phyloP scores from a whole-genome alignment of 805 yeast species.

The Starmerella roubikii region DNA sequence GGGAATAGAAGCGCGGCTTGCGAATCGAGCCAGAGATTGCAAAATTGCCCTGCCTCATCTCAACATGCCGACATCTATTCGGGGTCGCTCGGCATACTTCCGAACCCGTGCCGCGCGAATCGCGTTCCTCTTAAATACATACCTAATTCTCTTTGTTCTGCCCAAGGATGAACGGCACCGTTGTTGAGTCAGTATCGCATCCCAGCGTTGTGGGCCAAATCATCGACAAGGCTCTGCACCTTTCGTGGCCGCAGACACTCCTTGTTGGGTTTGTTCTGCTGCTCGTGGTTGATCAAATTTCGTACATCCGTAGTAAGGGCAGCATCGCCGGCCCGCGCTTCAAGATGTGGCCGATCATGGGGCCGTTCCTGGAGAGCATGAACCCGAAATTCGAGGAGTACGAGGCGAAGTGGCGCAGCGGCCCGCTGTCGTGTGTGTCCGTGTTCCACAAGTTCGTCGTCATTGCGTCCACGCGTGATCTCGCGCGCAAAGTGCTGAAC shows the following conservation, averaged over 20 bases:
- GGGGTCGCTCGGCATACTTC: no score
- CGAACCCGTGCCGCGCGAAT: no score
- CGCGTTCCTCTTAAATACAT: no score
- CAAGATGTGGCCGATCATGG: slow-evolving; percentile 89
- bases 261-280: slow-evolving; percentile 7
- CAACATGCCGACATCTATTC: no score
- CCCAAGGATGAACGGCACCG: slow-evolving; percentile 4
- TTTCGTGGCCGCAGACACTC: slow-evolving; percentile 12
- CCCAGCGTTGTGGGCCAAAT: background rate
- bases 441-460: slow-evolving; percentile 97
- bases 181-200: background rate
- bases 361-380: slow-evolving; percentile 86
- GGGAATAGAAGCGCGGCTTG: no score
- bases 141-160: no score
- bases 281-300: slow-evolving; percentile 31
- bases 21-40: no score
- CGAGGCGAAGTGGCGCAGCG: slow-evolving; percentile 84
- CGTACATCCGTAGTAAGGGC: slow-evolving; percentile 71
- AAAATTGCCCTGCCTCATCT: no score
- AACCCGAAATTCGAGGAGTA: slow-evolving; percentile 95
- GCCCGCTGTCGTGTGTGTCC: slow-evolving; percentile 90
- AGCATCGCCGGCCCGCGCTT: slow-evolving; percentile 76
- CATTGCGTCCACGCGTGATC: slow-evolving; percentile 76
- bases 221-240: background rate
- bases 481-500: slow-evolving; percentile 73